Evolutionary conservation across 257 asterid species (phyloP).

Genomic region (Parsonsia alboflavescens): DNA sequence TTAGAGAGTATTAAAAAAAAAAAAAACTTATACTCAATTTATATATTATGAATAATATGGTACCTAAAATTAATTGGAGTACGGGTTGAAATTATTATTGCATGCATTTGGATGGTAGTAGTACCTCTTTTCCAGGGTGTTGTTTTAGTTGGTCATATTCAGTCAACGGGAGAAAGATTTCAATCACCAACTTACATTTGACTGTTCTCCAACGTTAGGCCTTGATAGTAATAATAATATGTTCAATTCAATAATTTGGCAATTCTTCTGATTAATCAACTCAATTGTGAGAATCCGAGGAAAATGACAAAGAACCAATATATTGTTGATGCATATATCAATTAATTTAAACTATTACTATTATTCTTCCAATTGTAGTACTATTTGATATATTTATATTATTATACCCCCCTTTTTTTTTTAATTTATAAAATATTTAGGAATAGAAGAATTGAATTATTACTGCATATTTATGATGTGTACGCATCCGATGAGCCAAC

Average conservation of each 20-base stretch:
- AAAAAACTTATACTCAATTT: too few species aligned
- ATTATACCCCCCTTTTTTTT: too few species aligned
- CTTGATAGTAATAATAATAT: neutral
- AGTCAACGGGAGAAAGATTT: conserved; percentile 18
- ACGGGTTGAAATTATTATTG: neutral
- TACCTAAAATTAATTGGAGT: too few species aligned
- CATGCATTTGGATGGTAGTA: neutral
- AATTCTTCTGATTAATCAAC: conserved; percentile 1
- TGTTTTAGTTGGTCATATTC: neutral
- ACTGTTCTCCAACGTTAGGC: conserved; percentile 12
- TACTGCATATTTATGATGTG: too few species aligned
- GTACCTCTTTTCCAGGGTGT: neutral
- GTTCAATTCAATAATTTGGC: conserved; percentile 13
- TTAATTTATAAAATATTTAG: too few species aligned
- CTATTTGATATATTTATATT: neutral
- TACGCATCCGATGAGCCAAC: neutral
- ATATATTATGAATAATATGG: too few species aligned
- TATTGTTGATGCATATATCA: neutral
- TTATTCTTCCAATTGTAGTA: neutral
- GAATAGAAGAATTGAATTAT: neutral
- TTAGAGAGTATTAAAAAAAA: too few species aligned
- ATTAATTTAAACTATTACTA: too few species aligned
- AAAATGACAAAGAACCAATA: conserved; percentile 9
- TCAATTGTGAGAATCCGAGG: neutral
- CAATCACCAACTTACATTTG: conserved; percentile 21